These are phyloP conservation scores for Chalara sp. DNA, from an alignment of 2,329 filamentous ascomycete species.

Conservation along the genomic window DNA sequence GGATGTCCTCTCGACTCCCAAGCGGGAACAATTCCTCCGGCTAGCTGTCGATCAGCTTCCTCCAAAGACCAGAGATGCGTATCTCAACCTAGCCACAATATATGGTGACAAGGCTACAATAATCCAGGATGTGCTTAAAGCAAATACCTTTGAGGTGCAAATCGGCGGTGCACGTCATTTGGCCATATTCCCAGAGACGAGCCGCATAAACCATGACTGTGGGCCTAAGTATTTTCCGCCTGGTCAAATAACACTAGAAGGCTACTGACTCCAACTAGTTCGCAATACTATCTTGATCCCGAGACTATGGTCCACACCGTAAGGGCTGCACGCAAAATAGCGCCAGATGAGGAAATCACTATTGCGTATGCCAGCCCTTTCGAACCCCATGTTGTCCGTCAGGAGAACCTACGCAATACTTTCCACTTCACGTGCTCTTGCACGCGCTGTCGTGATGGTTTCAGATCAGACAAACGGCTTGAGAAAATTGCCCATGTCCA, in stretches of 20 bases:
- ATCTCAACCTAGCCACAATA: slow-evolving; percentile 1
- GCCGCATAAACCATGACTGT: slow-evolving; percentile 35
- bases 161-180: slow-evolving; percentile 8
- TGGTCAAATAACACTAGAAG: background rate
- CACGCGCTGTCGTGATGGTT: background rate
- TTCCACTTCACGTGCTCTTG: background rate
- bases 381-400: background rate
- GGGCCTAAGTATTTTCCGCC: slow-evolving; percentile 30
- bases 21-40: background rate
- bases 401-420: background rate
- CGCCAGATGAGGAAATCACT: background rate
- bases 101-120: background rate
- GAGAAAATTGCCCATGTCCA: background rate
- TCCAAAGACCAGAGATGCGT: background rate
- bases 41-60: background rate
- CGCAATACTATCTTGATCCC: background rate
- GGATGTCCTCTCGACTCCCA: background rate
- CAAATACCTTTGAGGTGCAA: slow-evolving; percentile 10
- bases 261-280: background rate
- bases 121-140: slow-evolving; percentile 9
- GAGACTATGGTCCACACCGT: background rate
- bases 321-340: background rate
- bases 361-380: background rate
- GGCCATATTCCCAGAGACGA: slow-evolving; percentile 30
- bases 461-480: background rate